Conservation (phyloP, 2,329 filamentous ascomycete species). For the Claviceps sorghi region DNA sequence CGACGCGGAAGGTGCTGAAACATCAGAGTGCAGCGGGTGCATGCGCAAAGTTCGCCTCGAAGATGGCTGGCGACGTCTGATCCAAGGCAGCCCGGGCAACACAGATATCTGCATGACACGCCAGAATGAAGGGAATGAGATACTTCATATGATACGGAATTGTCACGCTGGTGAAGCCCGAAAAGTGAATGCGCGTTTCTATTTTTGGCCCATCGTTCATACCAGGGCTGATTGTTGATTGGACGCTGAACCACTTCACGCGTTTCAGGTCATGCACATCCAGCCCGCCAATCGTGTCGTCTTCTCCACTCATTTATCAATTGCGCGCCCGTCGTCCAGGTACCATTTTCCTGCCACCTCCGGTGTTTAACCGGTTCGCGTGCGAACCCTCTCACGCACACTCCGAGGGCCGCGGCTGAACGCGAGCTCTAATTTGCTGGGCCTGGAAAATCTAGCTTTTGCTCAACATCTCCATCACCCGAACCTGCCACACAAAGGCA, state of each 20-base stretch:
- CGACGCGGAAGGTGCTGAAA: background rate
- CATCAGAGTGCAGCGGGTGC: background rate
- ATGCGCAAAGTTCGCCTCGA: background rate
- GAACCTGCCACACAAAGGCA: background rate
- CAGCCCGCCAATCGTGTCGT: slow-evolving; percentile 8
- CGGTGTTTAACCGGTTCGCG: slow-evolving; percentile 3
- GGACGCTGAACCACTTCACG: slow-evolving; percentile 2
- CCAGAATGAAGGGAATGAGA: background rate
- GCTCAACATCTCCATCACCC: background rate
- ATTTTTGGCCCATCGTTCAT: slow-evolving; percentile 9
- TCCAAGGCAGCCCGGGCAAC: background rate
- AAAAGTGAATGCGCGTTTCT: background rate
- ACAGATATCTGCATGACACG: background rate
- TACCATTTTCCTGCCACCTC: background rate
- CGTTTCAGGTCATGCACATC: slow-evolving; percentile 13
- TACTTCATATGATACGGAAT: background rate
- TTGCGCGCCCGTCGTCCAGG: background rate
- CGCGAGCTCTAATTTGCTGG: background rate
- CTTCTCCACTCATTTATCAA: background rate
- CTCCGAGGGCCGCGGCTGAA: background rate
- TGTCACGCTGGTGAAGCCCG: background rate
- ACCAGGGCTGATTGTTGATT: slow-evolving; percentile 6
- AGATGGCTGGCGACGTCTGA: background rate
- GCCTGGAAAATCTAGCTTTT: background rate
- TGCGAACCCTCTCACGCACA: background rate